phyloP scores from a whole-genome alignment of 2,329 filamentous ascomycete species.

The Sphaceloma murrayae region DNA sequence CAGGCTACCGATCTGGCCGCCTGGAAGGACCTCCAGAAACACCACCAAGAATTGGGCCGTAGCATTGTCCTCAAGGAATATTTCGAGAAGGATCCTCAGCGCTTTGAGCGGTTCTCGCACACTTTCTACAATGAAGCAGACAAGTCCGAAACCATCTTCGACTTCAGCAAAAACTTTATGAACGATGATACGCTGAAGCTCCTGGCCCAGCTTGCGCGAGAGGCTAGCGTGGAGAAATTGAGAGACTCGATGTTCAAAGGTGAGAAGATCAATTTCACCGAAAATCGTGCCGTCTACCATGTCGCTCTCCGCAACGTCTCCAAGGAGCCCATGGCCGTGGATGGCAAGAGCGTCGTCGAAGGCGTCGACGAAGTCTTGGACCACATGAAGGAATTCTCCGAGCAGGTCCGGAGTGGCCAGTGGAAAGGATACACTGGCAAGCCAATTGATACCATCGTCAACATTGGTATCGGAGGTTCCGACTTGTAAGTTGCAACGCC shows the following conservation, averaged over 20 bases:
- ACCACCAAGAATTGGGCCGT: conserved; percentile 74
- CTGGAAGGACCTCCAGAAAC: conserved; percentile 82
- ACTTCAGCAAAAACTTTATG: conserved; percentile 98
- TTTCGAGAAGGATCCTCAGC: conserved; percentile 74
- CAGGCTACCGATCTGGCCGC: conserved; percentile 77
- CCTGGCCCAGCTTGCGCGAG: conserved; percentile 79
- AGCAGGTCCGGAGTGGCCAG: conserved; percentile 84
- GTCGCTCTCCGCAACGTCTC: conserved; percentile 82
- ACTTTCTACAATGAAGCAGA: conserved; percentile 73
- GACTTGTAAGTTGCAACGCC: conserved; percentile 63
- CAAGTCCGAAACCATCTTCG: conserved; percentile 81
- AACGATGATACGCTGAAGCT: conserved; percentile 84
- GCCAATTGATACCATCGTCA: conserved; percentile 92
- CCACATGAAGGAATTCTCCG: conserved; percentile 97
- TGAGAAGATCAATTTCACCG: conserved; percentile 99
- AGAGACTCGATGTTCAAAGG: conserved; percentile 96
- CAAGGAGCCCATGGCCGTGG: conserved; percentile 72
- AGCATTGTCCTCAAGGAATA: conserved; percentile 83
- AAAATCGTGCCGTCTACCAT: conserved; percentile 93
- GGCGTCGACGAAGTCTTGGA: conserved; percentile 84
- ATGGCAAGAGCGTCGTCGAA: conserved; percentile 87
- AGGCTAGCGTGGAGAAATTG: conserved; percentile 84
- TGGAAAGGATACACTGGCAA: conserved; percentile 98
- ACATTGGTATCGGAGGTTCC: conserved; percentile 95
- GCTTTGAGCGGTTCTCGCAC: conserved; percentile 83